These are phyloP conservation scores for Phytophthora ramorum DNA, from an alignment of 352 stramenopile species.

Conservation along the genomic window DNA sequence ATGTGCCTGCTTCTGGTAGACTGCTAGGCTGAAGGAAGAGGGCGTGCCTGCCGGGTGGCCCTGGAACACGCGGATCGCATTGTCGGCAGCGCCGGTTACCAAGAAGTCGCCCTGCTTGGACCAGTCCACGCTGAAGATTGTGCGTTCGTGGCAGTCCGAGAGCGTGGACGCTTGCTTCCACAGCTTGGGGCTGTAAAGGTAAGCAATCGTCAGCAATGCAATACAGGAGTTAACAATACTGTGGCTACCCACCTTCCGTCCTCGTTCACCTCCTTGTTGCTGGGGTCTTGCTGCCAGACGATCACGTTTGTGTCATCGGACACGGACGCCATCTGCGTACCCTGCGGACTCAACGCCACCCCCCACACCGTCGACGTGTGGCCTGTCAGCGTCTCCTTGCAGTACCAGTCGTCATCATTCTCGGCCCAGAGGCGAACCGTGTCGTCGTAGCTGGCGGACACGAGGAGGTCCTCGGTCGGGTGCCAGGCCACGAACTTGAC, in stretches of 20 bases:
- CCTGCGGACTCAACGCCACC: constrained; percentile 81
- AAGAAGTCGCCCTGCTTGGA: constrained; percentile 86
- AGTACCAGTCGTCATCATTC: constrained; percentile 98
- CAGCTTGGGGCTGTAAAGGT: constrained; percentile 49
- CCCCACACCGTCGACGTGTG: constrained; percentile 97
- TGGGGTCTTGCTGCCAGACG: constrained; percentile 91
- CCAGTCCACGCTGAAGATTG: constrained; percentile 95
- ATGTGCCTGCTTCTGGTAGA: constrained; percentile 67
- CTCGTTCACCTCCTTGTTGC: constrained; percentile 54
- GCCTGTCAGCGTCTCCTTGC: constrained; percentile 89
- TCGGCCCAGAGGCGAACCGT: constrained; percentile 96
- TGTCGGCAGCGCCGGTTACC: constrained; percentile 91
- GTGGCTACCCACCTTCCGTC: constrained; percentile 49
- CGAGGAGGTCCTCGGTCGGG: constrained; percentile 82
- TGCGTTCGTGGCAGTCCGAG: constrained; percentile 85
- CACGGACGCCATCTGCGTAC: constrained; percentile 84
- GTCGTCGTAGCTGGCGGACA: constrained; percentile 96
- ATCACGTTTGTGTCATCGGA: constrained; percentile 94
- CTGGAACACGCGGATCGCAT: constrained; percentile 91
- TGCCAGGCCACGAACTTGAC: constrained; percentile 97
- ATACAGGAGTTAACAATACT: neutral
- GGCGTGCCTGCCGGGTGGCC: constrained; percentile 22
- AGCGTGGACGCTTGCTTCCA: constrained; percentile 90
- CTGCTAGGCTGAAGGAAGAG: constrained; percentile 69
- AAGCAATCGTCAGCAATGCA: neutral